Conservation (phyloP, 441 rosid genomes). For the Euphorbia celastroides region DNA sequence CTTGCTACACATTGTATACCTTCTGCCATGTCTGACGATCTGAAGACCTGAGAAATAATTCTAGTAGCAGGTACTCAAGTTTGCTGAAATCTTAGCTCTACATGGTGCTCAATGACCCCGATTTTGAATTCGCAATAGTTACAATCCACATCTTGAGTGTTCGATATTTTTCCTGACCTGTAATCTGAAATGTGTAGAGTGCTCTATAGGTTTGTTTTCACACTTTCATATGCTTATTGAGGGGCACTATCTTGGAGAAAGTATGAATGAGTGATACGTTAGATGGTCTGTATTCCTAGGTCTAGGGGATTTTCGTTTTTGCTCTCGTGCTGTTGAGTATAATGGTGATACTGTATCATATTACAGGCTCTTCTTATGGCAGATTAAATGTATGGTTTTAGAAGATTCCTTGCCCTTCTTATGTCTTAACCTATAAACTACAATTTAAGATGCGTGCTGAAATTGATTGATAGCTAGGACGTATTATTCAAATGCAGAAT, state of each 20-base stretch:
- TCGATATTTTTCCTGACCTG: background rate
- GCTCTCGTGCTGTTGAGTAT: background rate
- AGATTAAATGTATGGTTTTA: background rate
- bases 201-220: background rate
- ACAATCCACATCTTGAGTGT: background rate
- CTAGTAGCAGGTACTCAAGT: background rate
- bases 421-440: too few relatives aligned
- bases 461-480: background rate
- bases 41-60: constrained; percentile 31
- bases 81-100: background rate
- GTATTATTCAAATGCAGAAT: too few relatives aligned
- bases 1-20: constrained; percentile 87
- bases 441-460: background rate
- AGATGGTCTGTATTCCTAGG: background rate
- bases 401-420: background rate
- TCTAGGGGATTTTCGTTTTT: background rate
- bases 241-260: background rate
- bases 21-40: constrained; percentile 87
- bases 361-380: background rate
- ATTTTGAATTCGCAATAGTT: background rate
- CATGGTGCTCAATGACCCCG: background rate
- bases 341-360: background rate
- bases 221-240: background rate
- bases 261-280: background rate
- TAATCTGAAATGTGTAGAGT: background rate